Evolutionary conservation across 106 monocot species (phyloP).

Genomic region (Dendrobium officinale): DNA sequence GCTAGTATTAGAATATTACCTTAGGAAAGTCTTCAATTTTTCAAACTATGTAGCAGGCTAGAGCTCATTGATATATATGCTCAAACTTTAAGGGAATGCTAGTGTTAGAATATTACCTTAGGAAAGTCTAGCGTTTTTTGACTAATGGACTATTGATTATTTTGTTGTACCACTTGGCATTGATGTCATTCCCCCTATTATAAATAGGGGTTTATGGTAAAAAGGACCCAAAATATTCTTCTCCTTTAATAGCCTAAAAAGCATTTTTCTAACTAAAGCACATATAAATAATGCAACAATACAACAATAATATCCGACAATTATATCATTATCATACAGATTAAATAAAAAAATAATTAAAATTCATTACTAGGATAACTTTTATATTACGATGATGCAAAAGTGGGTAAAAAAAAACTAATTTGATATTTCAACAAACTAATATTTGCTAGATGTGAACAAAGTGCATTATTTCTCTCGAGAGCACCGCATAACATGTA

Average conservation of each 20-base stretch:
- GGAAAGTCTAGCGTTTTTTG: background rate
- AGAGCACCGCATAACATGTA: background rate
- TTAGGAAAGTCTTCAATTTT: background rate
- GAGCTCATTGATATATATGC: background rate
- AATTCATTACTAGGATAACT: background rate
- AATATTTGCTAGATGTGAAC: background rate
- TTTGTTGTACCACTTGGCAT: background rate
- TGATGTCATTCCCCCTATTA: background rate
- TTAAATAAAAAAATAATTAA: background rate
- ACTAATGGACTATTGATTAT: background rate
- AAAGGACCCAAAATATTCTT: background rate
- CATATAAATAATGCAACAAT: background rate
- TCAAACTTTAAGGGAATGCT: background rate
- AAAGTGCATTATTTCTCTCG: background rate
- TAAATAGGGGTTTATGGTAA: background rate
- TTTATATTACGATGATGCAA: background rate
- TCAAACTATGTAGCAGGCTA: background rate
- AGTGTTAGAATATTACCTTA: background rate
- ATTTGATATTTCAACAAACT: background rate
- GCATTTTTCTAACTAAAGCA: background rate
- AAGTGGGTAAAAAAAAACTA: background rate
- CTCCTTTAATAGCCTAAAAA: background rate
- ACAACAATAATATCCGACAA: no score
- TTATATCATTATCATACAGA: no score
- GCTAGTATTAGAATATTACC: background rate